Base-by-base conservation (phyloP, 371 early-diverging fungal species). In the Haplosporangium sp. region DNA sequence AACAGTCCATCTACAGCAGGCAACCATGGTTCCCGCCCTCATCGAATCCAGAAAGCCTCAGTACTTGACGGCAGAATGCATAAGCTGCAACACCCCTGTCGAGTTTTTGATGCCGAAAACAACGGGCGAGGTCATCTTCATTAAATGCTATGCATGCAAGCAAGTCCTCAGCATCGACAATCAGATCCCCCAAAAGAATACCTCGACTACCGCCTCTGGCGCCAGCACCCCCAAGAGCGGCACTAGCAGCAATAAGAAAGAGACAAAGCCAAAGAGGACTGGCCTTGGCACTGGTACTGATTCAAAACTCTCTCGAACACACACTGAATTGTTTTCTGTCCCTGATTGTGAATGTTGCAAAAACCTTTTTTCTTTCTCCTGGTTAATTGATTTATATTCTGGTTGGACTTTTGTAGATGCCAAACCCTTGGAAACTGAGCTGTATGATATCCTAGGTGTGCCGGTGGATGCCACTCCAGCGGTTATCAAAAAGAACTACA, bases 401-500 rank as follows among this genome's bases (percentile, higher is more conserved):
- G 43, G 20, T 55, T 20, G 20, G 20, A 6, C 13, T n/a, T n/a
- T 50, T 18, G 3, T 77, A 90, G 94, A 93, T 76, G 89, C 91
- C 29, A 89, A 87, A 41, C 94, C 94, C 9, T 55, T 88, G 7
- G 93, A 93, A n/a, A 88, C 88, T 43, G 92, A 95, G 76, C 85
- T 93, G 81, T 95, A 99, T 79, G 96, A 97, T 63, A 74, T 95
- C 46, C 88, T 99, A 14, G 95, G 92, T 18, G 93, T 99, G n/a
- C 54, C 86, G 10, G 82, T 90, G 7, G 83, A 86, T 14, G 99
- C 99, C 29, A 92, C 95, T 6, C 87, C 91, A 38, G 87, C 88
- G 16, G 94, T 95, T 60, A 97, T 99, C 64, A 98, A 97, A 77
- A 97, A 97, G 81, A 94, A 94, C 38, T 99, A 97, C 85, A 94